These are phyloP conservation scores for Paraphoma sp. DNA, from an alignment of 2,329 filamentous ascomycete genomes.

Conservation along the genomic window DNA sequence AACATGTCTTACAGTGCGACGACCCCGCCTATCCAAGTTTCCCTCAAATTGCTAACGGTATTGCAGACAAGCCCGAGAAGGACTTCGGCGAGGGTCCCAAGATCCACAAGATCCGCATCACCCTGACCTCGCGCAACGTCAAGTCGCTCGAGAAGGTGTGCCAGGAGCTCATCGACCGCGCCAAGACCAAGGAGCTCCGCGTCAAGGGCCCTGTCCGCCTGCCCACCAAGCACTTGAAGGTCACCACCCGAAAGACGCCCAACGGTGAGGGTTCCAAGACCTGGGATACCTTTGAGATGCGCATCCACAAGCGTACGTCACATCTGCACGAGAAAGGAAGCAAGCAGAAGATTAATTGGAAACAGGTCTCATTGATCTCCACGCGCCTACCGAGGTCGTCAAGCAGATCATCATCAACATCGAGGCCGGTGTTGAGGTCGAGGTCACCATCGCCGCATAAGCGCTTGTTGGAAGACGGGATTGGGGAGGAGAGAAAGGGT, in stretches of 20 bases:
- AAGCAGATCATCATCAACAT: conserved; percentile 98
- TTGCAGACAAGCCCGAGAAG: conserved; percentile 83
- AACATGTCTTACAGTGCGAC: conserved; percentile 44
- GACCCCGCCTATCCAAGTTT: background rate
- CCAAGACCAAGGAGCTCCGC: conserved; percentile 96
- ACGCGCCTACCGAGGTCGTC: conserved; percentile 96
- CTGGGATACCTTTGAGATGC: conserved; percentile 99
- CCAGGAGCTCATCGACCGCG: conserved; percentile 96
- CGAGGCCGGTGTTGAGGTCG: conserved; percentile 90
- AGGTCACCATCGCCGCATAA: conserved; percentile 89
- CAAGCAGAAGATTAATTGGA: conserved; percentile 2
- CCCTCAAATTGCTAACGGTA: conserved; percentile 13
- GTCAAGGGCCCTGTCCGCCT: conserved; percentile 98
- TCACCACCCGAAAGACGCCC: conserved; percentile 98
- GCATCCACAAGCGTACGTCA: conserved; percentile 86
- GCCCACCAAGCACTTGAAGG: conserved; percentile 95
- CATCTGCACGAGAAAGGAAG: background rate
- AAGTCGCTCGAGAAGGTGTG: conserved; percentile 87
- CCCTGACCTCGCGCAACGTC: conserved; percentile 94
- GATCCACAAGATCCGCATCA: conserved; percentile 98
- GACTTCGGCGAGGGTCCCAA: conserved; percentile 89
- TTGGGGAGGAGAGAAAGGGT: conserved; percentile 19
- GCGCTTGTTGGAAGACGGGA: conserved; percentile 18
- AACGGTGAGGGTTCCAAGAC: conserved; percentile 99
- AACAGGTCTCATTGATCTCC: conserved; percentile 82